Evolutionary conservation across 306 rosid species (phyloP), one percentile per base, ranked within the genome.

Genomic region (Gynostemma pentaphyllum): DNA sequence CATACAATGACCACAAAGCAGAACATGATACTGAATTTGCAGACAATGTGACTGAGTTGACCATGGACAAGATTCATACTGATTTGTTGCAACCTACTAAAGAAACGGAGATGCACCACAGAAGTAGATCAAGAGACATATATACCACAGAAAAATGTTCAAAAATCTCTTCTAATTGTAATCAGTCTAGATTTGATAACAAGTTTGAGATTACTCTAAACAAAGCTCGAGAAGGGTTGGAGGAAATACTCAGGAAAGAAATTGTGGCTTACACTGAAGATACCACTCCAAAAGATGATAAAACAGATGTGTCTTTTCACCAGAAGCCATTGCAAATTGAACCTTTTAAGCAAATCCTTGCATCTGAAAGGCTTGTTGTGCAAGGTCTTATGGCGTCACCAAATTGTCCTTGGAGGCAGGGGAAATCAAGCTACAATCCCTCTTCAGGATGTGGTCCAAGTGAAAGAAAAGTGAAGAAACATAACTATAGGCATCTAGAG

Each of bases 301-400:
- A 39, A 68, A 65, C 71, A 18, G 21, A 41, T 42, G 46, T 49
- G 32, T 66, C 72, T 42, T 39, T 21, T 36, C 5, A 12, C 47
- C 74, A 19, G 67, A 64, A 24, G 23, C 45, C 37, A 46, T 53
- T 64, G 68, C 55, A 44, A 37, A 51, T 66, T 48, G 69, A 50
- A 39, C 68, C 73, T 52, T 54, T 40, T 12, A 47, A n/a, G 39
- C 27, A 67, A 62, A 44, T 54, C 39, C 65, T 46, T 77, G 37
- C 75, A 60, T 66, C 72, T 28, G 71, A 37, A 56, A 68, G 79
- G 73, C 66, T 72, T 46, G 28, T 72, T 44, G 89, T 81, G 62
- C 73, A 34, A 62, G 92, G 81, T 64, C 62, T 87, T 85, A 83
- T 75, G 87, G 68, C 89, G 62, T 39, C 72, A 26, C 76, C 97